Conservation (phyloP, 176 grass and related monocot species). For the Cenchrus purpureus region DNA sequence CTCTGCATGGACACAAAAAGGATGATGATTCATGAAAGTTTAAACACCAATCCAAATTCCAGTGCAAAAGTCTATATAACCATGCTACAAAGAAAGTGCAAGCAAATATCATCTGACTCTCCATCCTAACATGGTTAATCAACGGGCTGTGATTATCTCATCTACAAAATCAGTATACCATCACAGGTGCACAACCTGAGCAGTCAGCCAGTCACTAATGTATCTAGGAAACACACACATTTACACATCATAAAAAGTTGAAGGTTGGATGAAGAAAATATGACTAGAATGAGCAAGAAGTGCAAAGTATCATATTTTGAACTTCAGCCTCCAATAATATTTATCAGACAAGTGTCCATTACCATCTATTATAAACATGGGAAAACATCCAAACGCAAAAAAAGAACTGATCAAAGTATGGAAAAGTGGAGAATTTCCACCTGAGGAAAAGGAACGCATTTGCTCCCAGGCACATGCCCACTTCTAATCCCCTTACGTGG, state of each 20-base stretch:
- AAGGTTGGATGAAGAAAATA: background rate
- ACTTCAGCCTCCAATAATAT: constrained; percentile 13
- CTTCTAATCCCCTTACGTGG: constrained; percentile 89
- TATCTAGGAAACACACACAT: background rate
- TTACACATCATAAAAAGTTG: background rate
- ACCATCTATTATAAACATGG: background rate
- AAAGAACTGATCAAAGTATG: constrained; percentile 1
- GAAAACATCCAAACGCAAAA: constrained; percentile 12
- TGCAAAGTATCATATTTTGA: background rate
- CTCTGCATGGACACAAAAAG: background rate
- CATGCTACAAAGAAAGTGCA: constrained; percentile 22
- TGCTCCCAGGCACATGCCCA: constrained; percentile 93
- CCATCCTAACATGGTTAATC: background rate
- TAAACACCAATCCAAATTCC: constrained; percentile 16
- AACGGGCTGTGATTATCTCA: background rate
- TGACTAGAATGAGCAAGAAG: background rate
- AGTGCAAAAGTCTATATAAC: background rate
- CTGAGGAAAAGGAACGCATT: constrained; percentile 90
- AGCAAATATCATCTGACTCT: background rate
- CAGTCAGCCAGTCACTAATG: background rate
- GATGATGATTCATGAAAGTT: background rate
- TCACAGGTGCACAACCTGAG: background rate
- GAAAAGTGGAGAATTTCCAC: constrained; percentile 45
- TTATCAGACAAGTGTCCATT: constrained; percentile 8
- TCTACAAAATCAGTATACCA: constrained; percentile 12